Conservation (phyloP, 495 filamentous ascomycete genomes). For the Aspergillus conjunctus region DNA sequence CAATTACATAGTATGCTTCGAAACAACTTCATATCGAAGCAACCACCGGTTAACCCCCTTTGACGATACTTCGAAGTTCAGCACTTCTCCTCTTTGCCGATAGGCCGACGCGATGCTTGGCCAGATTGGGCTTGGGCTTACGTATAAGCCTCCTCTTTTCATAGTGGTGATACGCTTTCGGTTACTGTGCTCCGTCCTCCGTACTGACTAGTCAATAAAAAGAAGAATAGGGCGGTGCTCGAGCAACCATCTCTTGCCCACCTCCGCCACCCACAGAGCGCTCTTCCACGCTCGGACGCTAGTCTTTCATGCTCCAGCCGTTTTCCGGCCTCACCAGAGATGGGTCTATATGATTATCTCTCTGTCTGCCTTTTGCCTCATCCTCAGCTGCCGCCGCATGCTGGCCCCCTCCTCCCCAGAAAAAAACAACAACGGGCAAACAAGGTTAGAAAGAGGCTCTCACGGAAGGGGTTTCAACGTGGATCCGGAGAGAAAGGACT, state of each 20-base stretch:
- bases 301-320: conserved; percentile 21
- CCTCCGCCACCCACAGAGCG: conserved; percentile 15
- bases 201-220: conserved; percentile 20
- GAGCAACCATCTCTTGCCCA: conserved; percentile 16
- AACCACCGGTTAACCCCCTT: background rate
- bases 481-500: conserved; percentile 5
- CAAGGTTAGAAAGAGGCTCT: conserved; percentile 27
- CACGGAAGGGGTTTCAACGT: background rate
- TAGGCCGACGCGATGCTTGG: background rate
- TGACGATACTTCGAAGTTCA: background rate
- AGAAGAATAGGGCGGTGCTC: conserved; percentile 18
- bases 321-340: conserved; percentile 19
- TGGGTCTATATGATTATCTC: background rate
- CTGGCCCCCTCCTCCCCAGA: conserved; percentile 3
- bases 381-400: background rate
- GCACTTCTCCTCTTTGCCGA: too few relatives aligned
- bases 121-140: conserved; percentile 8
- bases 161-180: conserved; percentile 17
- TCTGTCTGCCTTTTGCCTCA: background rate
- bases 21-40: background rate
- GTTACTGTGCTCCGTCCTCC: conserved; percentile 20
- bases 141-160: conserved; percentile 8
- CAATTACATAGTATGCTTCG: background rate
- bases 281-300: conserved; percentile 21
- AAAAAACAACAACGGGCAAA: conserved; percentile 16